phyloP scores from a whole-genome alignment of 2,329 filamentous ascomycete genomes.

The Colletotrichum kahawae region DNA sequence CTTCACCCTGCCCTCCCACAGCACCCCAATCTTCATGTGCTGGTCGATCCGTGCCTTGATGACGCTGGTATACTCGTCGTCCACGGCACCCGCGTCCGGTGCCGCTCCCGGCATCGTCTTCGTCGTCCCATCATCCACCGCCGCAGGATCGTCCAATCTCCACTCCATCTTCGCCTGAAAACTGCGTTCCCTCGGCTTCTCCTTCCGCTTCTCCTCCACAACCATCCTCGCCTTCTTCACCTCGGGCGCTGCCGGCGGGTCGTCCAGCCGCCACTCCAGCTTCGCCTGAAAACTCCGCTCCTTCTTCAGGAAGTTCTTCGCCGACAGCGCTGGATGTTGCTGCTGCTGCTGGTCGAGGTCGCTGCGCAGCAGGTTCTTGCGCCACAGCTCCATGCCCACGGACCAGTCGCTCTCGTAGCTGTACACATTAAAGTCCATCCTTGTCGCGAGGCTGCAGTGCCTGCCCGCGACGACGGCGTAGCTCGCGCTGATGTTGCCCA shows the following conservation, averaged over 20 bases:
- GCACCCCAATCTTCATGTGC: slow-evolving; percentile 80
- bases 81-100: slow-evolving; percentile 40
- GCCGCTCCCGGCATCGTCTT: slow-evolving; percentile 6
- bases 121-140: slow-evolving; percentile 27
- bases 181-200: slow-evolving; percentile 43
- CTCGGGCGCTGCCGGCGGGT: slow-evolving; percentile 21
- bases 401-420: slow-evolving; percentile 96
- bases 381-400: slow-evolving; percentile 92
- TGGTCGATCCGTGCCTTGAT: slow-evolving; percentile 91
- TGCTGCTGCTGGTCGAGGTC: not conserved
- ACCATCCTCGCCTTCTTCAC: not conserved
- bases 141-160: slow-evolving; percentile 42
- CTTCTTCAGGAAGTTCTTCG: slow-evolving; percentile 25
- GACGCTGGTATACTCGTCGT: slow-evolving; percentile 78
- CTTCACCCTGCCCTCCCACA: slow-evolving; percentile 95
- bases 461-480: slow-evolving; percentile 90
- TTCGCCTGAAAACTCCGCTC: slow-evolving; percentile 54
- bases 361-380: slow-evolving; percentile 50
- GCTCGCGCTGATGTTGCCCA: slow-evolving; percentile 89
- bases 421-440: slow-evolving; percentile 94
- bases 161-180: slow-evolving; percentile 60
- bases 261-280: slow-evolving; percentile 54
- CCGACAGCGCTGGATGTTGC: not conserved
- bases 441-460: slow-evolving; percentile 83
- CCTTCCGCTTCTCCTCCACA: not conserved